Conservation (phyloP, 306 rosid genomes). For the Cercis canadensis region DNA sequence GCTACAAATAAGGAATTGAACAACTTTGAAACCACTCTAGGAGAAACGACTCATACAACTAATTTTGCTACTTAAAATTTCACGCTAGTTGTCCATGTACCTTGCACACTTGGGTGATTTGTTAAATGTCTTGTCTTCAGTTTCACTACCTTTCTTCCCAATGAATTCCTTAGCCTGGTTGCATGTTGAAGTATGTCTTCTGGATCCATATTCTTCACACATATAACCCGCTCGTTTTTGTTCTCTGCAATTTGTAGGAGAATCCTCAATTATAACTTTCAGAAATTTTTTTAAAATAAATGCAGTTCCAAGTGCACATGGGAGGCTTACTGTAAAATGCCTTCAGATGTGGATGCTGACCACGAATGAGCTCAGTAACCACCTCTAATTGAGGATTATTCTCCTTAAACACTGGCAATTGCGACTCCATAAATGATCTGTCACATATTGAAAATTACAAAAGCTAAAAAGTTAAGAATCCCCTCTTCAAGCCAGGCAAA, state of each 20-base stretch:
- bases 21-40: conserved; percentile 19
- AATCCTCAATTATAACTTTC: conserved; percentile 20
- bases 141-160: conserved; percentile 94
- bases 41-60: conserved; percentile 25
- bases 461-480: conserved; percentile 19
- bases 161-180: conserved; percentile 74
- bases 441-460: conserved; percentile 17
- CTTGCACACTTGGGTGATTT: conserved; percentile 89
- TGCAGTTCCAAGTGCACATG: conserved; percentile 1
- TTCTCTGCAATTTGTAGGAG: conserved; percentile 53
- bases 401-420: conserved; percentile 74
- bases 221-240: conserved; percentile 73
- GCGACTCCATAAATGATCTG: conserved; percentile 87
- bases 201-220: conserved; percentile 85
- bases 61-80: conserved; percentile 49
- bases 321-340: conserved; percentile 70
- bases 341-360: conserved; percentile 93
- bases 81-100: conserved; percentile 88
- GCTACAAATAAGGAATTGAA: conserved; percentile 1
- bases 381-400: conserved; percentile 87
- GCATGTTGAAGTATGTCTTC: conserved; percentile 75
- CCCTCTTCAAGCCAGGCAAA: conserved; percentile 16
- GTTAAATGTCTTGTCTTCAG: conserved; percentile 86
- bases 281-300: not conserved
- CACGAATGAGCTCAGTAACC: conserved; percentile 84